Percentiles rank a stretch among this genome's conserved stretches.
These are phyloP conservation scores for Quercus lobata DNA, from an alignment of 331 rosid species.

Conservation along the genomic window DNA sequence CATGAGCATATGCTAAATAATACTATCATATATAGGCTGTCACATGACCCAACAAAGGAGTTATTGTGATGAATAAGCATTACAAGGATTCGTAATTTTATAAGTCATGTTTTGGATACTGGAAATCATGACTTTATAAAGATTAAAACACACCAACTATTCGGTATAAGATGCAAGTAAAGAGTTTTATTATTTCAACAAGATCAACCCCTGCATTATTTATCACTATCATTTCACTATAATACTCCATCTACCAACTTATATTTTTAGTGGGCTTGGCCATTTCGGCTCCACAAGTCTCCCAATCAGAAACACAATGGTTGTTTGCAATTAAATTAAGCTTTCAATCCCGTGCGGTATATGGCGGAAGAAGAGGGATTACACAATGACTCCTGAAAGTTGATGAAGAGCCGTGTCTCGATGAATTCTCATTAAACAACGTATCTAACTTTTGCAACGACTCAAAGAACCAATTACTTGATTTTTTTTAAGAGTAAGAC, in stretches of 20 bases:
- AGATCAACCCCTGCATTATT: background rate
- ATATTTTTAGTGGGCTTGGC: background rate
- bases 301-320: background rate
- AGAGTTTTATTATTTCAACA: background rate
- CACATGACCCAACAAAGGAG: conserved; percentile 14
- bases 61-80: background rate
- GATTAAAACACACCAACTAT: background rate
- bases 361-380: background rate
- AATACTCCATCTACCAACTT: background rate
- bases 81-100: background rate
- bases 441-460: no score
- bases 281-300: background rate
- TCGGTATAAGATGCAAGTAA: no score
- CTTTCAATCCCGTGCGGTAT: background rate
- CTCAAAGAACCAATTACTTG: no score
- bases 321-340: background rate
- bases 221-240: background rate
- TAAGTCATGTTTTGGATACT: background rate
- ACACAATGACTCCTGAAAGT: no score
- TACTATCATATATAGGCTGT: background rate
- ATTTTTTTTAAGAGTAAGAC: no score
- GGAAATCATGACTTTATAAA: background rate
- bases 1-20: conserved; percentile 6
- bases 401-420: no score
- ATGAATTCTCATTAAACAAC: no score